phyloP scores from a whole-genome alignment of 2,329 filamentous ascomycete species.

The Aschersonia sp. region DNA sequence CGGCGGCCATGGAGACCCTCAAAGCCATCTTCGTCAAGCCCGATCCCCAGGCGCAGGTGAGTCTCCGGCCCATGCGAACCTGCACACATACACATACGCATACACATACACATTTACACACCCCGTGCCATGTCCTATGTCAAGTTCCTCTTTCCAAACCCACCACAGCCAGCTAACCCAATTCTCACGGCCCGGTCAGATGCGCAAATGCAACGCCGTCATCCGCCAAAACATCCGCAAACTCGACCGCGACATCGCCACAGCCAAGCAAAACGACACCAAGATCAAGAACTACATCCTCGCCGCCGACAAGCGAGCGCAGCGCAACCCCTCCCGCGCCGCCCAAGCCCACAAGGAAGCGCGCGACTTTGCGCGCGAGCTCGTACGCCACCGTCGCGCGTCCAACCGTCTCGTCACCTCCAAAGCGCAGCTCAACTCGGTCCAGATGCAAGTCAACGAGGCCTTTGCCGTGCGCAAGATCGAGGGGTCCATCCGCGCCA shows the following conservation, averaged over 20 bases:
- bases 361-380: conserved; percentile 76
- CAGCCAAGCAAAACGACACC: conserved; percentile 63
- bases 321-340: conserved; percentile 64
- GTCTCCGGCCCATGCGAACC: too few relatives aligned
- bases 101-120: too few relatives aligned
- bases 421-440: conserved; percentile 82
- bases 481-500: conserved; percentile 75
- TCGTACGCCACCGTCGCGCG: conserved; percentile 70
- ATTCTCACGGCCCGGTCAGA: conserved; percentile 31
- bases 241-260: conserved; percentile 80
- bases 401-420: conserved; percentile 62
- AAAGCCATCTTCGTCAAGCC: conserved; percentile 81
- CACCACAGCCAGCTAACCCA: background rate
- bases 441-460: conserved; percentile 96
- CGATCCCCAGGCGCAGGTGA: conserved; percentile 81
- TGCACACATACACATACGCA: too few relatives aligned
- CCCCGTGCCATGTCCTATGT: too few relatives aligned
- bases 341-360: conserved; percentile 71
- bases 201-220: conserved; percentile 87
- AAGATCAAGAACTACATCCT: conserved; percentile 81
- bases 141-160: background rate
- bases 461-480: conserved; percentile 93
- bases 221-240: conserved; percentile 85
- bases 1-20: conserved; percentile 63
- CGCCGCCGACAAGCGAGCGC: conserved; percentile 65